phyloP scores from a whole-genome alignment of 805 yeast genomes.

The Ogataea nonfermentans region DNA sequence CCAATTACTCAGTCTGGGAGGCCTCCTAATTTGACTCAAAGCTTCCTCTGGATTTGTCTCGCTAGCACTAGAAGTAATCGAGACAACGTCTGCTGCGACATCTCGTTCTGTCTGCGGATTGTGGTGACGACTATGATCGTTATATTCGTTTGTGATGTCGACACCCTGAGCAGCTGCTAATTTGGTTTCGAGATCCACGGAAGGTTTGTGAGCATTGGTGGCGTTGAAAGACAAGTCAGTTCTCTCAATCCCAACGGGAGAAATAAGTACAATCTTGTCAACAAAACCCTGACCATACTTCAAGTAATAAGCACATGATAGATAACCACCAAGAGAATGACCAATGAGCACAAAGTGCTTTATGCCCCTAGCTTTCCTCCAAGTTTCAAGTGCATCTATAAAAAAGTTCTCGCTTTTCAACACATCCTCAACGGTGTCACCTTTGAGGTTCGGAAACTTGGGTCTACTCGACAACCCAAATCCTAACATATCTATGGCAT shows the following conservation, averaged over 20 bases:
- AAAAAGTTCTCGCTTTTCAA: conserved; percentile 56
- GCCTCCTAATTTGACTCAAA: conserved; percentile 31
- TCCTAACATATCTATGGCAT: conserved; percentile 70
- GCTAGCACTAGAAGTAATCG: conserved; percentile 15
- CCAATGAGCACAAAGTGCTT: conserved; percentile 62
- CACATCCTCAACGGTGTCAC: conserved; percentile 38
- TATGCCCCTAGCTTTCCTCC: conserved; percentile 54
- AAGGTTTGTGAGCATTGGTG: conserved; percentile 2
- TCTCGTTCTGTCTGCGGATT: conserved; percentile 6
- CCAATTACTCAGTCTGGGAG: conserved; percentile 36
- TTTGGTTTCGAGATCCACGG: conserved; percentile 17
- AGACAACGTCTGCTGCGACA: conserved; percentile 5
- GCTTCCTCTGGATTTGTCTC: conserved; percentile 9
- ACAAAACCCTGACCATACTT: conserved; percentile 51
- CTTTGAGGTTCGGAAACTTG: conserved; percentile 29
- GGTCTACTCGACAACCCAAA: conserved; percentile 70
- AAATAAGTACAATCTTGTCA: conserved; percentile 56
- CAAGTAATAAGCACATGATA: conserved; percentile 63
- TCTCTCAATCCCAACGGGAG: conserved; percentile 79
- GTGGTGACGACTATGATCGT: conserved; percentile 16
- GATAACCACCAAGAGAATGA: conserved; percentile 78
- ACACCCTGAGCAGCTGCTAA: conserved; percentile 29
- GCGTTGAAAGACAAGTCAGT: conserved; percentile 45
- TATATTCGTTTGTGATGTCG: conserved; percentile 34
- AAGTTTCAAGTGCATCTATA: conserved; percentile 55